These are phyloP conservation scores for Turnera subulata DNA, from an alignment of 345 rosid species.

Conservation along the genomic window DNA sequence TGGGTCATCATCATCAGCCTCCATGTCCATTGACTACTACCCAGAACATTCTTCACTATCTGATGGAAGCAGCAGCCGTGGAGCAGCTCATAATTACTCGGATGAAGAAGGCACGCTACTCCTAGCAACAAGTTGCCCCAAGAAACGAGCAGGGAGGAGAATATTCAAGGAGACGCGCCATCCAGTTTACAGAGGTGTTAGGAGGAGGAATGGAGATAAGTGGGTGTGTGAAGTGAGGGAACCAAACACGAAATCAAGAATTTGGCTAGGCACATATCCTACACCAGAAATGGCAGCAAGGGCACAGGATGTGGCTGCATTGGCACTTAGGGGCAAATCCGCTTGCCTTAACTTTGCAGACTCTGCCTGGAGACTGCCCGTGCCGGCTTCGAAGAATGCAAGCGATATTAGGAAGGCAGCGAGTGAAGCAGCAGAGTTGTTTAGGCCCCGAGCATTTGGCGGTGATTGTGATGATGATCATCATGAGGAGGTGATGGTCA, in stretches of 20 bases:
- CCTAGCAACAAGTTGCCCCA: slow-evolving; percentile 18
- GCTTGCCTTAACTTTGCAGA: slow-evolving; percentile 75
- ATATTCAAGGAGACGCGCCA: slow-evolving; percentile 71
- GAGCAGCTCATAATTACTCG: slow-evolving; percentile 11
- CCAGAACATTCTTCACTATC: slow-evolving; percentile 16
- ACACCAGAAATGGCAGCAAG: slow-evolving; percentile 76
- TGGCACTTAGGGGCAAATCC: slow-evolving; percentile 55
- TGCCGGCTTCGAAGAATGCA: slow-evolving; percentile 42
- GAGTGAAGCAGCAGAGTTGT: slow-evolving; percentile 48
- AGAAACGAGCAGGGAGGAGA: slow-evolving; percentile 34
- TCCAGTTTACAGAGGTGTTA: slow-evolving; percentile 62
- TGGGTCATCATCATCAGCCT: slow-evolving; percentile 1
- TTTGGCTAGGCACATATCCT: slow-evolving; percentile 80
- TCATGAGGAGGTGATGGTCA: background rate
- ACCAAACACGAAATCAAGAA: slow-evolving; percentile 49
- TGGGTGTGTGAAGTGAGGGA: slow-evolving; percentile 78
- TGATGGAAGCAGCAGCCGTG: slow-evolving; percentile 8
- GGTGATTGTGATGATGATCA: slow-evolving; percentile 7
- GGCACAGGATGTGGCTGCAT: slow-evolving; percentile 76
- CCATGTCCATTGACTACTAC: background rate
- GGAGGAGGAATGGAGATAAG: slow-evolving; percentile 49
- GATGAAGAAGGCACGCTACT: slow-evolving; percentile 11
- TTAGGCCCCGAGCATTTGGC: slow-evolving; percentile 30
- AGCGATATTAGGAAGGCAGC: slow-evolving; percentile 46
- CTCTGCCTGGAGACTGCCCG: slow-evolving; percentile 55